Conservation (phyloP, 2,329 filamentous ascomycete species). For the Cladosporium sp. region DNA sequence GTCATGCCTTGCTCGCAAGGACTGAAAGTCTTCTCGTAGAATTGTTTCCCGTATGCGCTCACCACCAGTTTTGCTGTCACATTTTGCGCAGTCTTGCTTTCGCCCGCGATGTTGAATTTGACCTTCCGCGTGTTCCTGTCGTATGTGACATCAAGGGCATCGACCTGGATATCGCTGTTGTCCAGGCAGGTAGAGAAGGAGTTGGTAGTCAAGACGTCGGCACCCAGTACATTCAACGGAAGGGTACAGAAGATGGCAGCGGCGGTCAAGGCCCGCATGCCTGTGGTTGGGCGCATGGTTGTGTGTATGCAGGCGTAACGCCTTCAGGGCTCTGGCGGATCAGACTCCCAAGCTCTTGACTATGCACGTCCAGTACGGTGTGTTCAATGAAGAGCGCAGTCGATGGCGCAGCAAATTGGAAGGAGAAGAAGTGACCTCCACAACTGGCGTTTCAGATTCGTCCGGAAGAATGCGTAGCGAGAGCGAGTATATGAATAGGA, state of each 20-base stretch:
- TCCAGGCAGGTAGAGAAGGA: slow-evolving; percentile 72
- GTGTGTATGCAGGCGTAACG: slow-evolving; percentile 6
- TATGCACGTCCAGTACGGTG: neutral
- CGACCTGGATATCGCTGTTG: slow-evolving; percentile 60
- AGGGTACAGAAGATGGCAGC: slow-evolving; percentile 31
- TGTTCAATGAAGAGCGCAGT: neutral
- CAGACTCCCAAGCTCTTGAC: slow-evolving; percentile 7
- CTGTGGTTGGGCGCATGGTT: slow-evolving; percentile 27
- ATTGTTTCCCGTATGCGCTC: slow-evolving; percentile 74
- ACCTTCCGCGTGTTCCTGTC: slow-evolving; percentile 69
- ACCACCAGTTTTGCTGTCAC: slow-evolving; percentile 74
- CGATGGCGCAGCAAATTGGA: neutral
- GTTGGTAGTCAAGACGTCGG: slow-evolving; percentile 70
- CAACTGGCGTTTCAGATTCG: slow-evolving; percentile 9
- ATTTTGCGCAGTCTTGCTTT: slow-evolving; percentile 69
- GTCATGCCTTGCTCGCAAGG: slow-evolving; percentile 69
- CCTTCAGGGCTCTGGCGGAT: neutral
- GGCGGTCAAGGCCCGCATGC: slow-evolving; percentile 21
- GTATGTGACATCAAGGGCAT: slow-evolving; percentile 73
- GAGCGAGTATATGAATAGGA: neutral
- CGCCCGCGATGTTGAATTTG: slow-evolving; percentile 77
- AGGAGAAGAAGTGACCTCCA: slow-evolving; percentile 4
- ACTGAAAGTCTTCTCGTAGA: slow-evolving; percentile 78
- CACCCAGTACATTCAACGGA: slow-evolving; percentile 54
- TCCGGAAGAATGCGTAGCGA: slow-evolving; percentile 8